phyloP scores from a whole-genome alignment of 2,329 filamentous ascomycete genomes.

The Colletotrichum endophyticum region DNA sequence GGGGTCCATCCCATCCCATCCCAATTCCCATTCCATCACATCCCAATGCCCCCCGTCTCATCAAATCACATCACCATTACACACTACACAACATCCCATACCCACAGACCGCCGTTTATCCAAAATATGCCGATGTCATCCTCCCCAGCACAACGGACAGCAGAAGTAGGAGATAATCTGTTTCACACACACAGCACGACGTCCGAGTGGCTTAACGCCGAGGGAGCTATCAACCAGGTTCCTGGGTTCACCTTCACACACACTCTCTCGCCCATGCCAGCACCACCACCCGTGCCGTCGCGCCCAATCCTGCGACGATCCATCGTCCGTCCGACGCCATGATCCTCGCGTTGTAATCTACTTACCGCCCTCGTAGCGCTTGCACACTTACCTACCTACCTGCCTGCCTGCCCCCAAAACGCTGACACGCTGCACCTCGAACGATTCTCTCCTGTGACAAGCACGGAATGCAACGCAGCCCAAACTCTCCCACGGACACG shows the following conservation, averaged over 20 bases:
- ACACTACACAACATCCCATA: not conserved
- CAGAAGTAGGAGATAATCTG: not conserved
- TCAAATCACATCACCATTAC: not conserved
- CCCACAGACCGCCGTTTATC: not conserved
- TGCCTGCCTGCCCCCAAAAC: not conserved
- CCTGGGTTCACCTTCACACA: not conserved
- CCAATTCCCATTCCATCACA: not conserved
- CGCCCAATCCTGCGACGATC: not conserved
- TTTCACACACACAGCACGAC: not conserved
- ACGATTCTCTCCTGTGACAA: not conserved
- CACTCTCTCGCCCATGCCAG: not conserved
- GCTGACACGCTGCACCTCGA: not conserved
- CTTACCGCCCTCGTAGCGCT: not conserved
- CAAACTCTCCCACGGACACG: not conserved
- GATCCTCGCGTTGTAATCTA: not conserved
- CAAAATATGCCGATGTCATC: not conserved
- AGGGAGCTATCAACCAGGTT: slow-evolving; percentile 4
- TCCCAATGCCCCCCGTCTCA: not conserved
- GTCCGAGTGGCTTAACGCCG: slow-evolving; percentile 2
- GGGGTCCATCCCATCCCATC: not conserved
- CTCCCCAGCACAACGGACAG: not conserved
- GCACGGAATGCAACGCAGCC: not conserved
- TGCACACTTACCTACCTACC: not conserved
- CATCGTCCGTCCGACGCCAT: not conserved
- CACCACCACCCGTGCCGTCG: not conserved